These are phyloP conservation scores for Xylariaceae sp. DNA, from an alignment of 2,329 filamentous ascomycete species.

Conservation along the genomic window DNA sequence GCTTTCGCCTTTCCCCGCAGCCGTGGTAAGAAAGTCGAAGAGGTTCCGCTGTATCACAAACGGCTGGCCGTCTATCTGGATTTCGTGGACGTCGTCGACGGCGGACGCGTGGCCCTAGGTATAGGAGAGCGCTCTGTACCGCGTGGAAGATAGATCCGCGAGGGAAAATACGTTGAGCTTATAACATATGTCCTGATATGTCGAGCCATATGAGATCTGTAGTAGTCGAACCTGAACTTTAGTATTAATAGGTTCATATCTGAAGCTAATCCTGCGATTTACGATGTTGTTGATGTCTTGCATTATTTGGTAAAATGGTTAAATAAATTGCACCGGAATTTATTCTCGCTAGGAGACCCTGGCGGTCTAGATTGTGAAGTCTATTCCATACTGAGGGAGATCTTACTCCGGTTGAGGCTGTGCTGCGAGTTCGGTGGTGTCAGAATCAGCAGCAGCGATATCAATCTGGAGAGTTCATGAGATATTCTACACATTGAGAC, in stretches of 20 bases:
- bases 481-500: no score
- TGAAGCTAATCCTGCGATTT: conserved; percentile 8
- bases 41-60: conserved; percentile 22
- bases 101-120: conserved; percentile 8
- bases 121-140: conserved; percentile 12
- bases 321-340: no score
- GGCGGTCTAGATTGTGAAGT: no score
- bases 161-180: conserved; percentile 4
- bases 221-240: conserved; percentile 3
- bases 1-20: neutral
- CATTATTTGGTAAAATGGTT: conserved; percentile 2
- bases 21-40: conserved; percentile 14
- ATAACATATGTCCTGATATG: neutral
- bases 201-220: neutral
- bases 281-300: conserved; percentile 3
- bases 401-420: no score
- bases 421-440: no score
- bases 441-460: no score
- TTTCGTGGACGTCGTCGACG: conserved; percentile 5
- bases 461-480: no score
- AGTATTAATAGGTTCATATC: conserved; percentile 6
- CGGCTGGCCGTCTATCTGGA: conserved; percentile 11
- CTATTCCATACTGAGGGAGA: no score
- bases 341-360: no score
- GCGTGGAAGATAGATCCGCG: conserved; percentile 6